Evolutionary conservation across 2,329 filamentous ascomycete genomes (phyloP).

Genomic region (Harringtonia aguacate): DNA sequence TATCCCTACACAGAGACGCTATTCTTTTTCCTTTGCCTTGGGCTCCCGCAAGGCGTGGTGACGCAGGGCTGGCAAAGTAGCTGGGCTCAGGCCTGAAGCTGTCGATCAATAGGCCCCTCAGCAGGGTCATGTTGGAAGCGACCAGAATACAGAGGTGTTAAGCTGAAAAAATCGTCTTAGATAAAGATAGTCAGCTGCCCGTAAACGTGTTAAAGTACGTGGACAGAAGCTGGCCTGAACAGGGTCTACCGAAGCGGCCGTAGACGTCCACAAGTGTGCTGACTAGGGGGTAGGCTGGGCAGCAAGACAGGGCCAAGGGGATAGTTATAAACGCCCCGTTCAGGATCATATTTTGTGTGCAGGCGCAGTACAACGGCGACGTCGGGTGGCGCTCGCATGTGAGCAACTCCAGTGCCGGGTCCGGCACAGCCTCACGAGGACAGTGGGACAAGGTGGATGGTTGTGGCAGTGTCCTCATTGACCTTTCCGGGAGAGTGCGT

Average conservation of each 20-base stretch:
- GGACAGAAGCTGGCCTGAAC: constrained; percentile 27
- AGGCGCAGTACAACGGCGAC: constrained; percentile 16
- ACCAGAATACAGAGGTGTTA: constrained; percentile 19
- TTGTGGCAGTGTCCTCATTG: no score
- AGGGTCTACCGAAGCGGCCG: constrained; percentile 26
- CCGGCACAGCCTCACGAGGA: no score
- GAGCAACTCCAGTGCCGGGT: no score
- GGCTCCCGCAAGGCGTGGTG: constrained; percentile 20
- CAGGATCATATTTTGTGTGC: constrained; percentile 18
- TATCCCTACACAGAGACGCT: no score
- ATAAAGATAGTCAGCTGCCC: constrained; percentile 17
- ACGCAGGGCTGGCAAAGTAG: constrained; percentile 32
- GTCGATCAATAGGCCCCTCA: constrained; percentile 31
- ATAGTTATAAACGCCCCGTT: constrained; percentile 20
- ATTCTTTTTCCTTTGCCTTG: no score
- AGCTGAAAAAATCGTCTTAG: no score
- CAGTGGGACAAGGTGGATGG: no score
- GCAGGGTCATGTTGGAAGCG: constrained; percentile 27
- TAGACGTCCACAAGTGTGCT: constrained; percentile 18
- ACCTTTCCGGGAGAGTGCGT: no score
- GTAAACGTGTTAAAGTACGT: constrained; percentile 18
- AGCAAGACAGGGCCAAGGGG: constrained; percentile 24
- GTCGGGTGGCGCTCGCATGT: constrained; percentile 2
- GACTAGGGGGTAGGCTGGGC: constrained; percentile 21
- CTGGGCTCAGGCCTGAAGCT: constrained; percentile 36